Conservation (phyloP, 306 rosid genomes). For the Fagus sylvatica region DNA sequence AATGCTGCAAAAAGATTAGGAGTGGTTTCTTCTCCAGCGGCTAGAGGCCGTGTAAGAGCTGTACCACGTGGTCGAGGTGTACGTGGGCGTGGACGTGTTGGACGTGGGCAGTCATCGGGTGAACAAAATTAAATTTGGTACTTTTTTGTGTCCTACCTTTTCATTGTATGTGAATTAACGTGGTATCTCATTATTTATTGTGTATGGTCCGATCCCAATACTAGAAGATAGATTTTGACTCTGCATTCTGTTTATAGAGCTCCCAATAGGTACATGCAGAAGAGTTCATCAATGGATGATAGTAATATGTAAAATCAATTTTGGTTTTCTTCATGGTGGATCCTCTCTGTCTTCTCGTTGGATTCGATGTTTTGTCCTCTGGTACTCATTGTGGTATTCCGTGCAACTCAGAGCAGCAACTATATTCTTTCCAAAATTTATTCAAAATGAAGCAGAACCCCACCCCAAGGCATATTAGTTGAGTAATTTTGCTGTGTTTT, state of each 20-base stretch:
- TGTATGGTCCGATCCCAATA: background rate
- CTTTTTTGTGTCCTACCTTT: background rate
- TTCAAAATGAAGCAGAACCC: background rate
- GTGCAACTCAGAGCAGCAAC: background rate
- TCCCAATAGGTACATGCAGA: background rate
- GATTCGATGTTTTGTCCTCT: too few relatives aligned
- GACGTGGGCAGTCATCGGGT: constrained; percentile 57
- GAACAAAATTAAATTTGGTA: constrained; percentile 31
- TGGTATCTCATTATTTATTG: background rate
- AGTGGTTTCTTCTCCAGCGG: constrained; percentile 33
- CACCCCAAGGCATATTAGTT: background rate
- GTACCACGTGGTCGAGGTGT: constrained; percentile 52
- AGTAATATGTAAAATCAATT: background rate
- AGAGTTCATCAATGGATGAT: background rate
- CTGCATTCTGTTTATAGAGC: background rate
- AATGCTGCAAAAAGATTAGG: constrained; percentile 73
- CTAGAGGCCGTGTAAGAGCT: constrained; percentile 67
- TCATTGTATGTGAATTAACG: background rate
- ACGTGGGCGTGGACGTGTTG: constrained; percentile 48
- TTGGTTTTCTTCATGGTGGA: background rate
- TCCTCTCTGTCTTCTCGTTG: too few relatives aligned
- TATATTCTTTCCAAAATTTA: background rate
- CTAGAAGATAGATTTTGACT: background rate
- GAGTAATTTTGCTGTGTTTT: background rate
- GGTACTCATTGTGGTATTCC: background rate